These are phyloP conservation scores for Lasiosphaeria hispida DNA, from an alignment of 495 filamentous ascomycete species.

Conservation along the genomic window DNA sequence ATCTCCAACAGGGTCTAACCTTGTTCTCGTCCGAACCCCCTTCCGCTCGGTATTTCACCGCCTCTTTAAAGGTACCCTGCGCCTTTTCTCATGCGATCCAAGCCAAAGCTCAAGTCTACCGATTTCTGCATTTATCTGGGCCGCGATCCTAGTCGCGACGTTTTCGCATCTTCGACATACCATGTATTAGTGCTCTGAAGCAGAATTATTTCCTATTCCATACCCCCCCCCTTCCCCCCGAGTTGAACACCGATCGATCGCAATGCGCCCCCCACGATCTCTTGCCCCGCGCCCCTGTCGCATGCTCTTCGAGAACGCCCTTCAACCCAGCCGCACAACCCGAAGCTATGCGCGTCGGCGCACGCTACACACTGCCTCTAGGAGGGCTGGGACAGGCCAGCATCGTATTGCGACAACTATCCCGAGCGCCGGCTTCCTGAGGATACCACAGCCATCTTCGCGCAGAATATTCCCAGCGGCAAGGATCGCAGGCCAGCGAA, in stretches of 20 bases:
- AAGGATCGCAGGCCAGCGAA: constrained; percentile 26
- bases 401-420: not conserved
- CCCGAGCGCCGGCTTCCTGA: not conserved
- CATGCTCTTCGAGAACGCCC: not conserved
- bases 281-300: not conserved
- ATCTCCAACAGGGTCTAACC: constrained; percentile 5
- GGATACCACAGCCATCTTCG: constrained; percentile 3
- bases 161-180: not conserved
- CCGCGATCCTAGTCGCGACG: not conserved
- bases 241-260: not conserved
- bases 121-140: not conserved
- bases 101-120: not conserved
- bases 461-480: constrained; percentile 17
- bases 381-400: not conserved
- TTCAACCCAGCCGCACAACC: not conserved
- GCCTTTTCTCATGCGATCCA: not conserved
- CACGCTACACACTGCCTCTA: constrained; percentile 19
- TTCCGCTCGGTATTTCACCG: too few species aligned
- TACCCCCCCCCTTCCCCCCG: not conserved
- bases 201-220: not conserved
- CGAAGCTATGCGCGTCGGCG: constrained; percentile 14
- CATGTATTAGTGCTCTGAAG: constrained; percentile 15
- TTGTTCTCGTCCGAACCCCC: not conserved
- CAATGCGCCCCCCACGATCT: not conserved
- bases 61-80: too few species aligned